Evolutionary conservation across 306 rosid genomes (phyloP), one percentile per base, ranked within the genome.

Genomic region (Cicer chorassanicum): DNA sequence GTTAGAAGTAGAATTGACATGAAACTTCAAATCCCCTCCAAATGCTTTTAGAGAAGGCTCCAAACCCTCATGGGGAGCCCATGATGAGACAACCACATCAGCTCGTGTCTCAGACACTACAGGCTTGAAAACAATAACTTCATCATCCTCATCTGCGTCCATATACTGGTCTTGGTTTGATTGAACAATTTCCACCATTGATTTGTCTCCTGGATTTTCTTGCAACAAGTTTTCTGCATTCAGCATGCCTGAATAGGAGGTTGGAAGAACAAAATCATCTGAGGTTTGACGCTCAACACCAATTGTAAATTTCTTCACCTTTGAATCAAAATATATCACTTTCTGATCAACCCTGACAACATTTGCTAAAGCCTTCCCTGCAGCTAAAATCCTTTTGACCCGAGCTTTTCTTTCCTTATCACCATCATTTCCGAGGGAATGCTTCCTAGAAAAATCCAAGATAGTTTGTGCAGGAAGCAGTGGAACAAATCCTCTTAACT

Each of bases 71-170:
- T 79, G 74, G 42, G 83, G 75, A 29, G 76, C 70, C 89, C 87
- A 80, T 61, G 84, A 66, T 16, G 90, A 70, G 45, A 66, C 80
- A 75, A 71, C 48, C 24, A 50, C 78, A 75, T 93, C 93, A 73
- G 82, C 76, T 54, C 77, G 87, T 82, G 86, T 87, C 80, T 91
- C 98, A 46, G 87, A 59, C 72, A 85, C 88, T 21, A 89, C 14
- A 63, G 98, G 98, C 81, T 91, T 93, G 73, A 91, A 93, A 77
- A 93, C 97, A 79, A 93, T 93, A 21, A 93, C 97, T 81, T 93
- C 98, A 73, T 93, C 98, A 9, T 93, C 97, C 9, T 93, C 97
- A 42, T 93, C 98, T 63, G 82, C 97, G 70, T 88, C 98, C 62
- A 73, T 19, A 80, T 64, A 70, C 54, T 55, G 76, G 74, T 79